A percentile compares a stretch with the other conserved stretches of the same genome.
phyloP scores from a whole-genome alignment of 1,284 basidiomycete genomes.

The Malassezia equina region DNA sequence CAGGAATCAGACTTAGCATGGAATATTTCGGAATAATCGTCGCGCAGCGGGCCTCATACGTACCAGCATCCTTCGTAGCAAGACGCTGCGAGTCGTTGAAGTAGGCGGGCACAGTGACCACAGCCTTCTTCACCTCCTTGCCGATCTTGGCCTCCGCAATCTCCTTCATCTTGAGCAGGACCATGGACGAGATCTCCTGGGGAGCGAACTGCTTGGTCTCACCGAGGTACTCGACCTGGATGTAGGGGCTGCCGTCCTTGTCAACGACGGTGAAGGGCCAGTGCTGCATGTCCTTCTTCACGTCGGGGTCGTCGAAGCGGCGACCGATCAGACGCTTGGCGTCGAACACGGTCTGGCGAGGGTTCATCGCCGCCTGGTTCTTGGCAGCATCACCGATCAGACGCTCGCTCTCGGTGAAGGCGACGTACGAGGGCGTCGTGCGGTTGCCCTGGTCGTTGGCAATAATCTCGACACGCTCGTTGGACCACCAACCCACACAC shows the following conservation, averaged over 20 bases:
- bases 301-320: constrained; percentile 66
- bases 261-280: constrained; percentile 60
- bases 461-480: constrained; percentile 47
- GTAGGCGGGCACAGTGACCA: constrained; percentile 62
- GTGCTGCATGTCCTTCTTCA: constrained; percentile 62
- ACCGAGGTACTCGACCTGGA: constrained; percentile 55
- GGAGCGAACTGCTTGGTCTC: constrained; percentile 58
- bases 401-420: constrained; percentile 94
- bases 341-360: constrained; percentile 59
- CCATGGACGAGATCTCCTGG: constrained; percentile 87
- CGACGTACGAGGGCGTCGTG: constrained; percentile 97
- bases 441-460: constrained; percentile 70
- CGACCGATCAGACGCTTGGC: constrained; percentile 81
- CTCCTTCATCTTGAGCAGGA: constrained; percentile 95
- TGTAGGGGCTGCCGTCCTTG: constrained; percentile 55
- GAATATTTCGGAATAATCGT: constrained; percentile 43
- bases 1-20: constrained; percentile 46
- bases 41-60: constrained; percentile 26
- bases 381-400: constrained; percentile 75
- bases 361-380: constrained; percentile 77
- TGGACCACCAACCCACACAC: constrained; percentile 53
- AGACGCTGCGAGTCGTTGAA: constrained; percentile 63
- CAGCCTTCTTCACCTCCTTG: constrained; percentile 59
- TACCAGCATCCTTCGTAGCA: constrained; percentile 54
- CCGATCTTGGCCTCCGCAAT: constrained; percentile 59